Base-by-base conservation (phyloP, 164 flowering plant species). In the Pachysandra terminalis region DNA sequence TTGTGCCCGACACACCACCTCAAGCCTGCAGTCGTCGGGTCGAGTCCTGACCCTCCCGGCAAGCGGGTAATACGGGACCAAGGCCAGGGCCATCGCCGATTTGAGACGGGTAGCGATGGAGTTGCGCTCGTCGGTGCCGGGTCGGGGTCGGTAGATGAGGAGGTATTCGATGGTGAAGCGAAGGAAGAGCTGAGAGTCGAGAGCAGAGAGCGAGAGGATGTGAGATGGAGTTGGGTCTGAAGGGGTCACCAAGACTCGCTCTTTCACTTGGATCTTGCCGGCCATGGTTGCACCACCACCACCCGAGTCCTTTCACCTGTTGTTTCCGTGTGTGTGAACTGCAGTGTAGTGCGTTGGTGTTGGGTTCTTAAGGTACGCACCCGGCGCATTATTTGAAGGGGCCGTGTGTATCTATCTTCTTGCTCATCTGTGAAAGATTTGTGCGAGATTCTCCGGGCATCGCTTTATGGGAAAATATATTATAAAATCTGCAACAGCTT, bases 131-230 rank as follows among this genome's bases (percentile, higher is more conserved):
- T 35, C 77, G 0, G 51, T 21, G 3, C 66, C 74, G 9, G 74
- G 72, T 6, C 23, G 26, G 15, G 84, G 70, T 19, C 27, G 56
- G 78, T 81, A 90, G 56, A 88, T 71, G 16, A 88, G 65, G 51
- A 88, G 80, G 61, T 87, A 90, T 49, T 90, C 96, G 17, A 88
- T 77, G 61, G 88, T 81, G 81, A 86, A 90, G 17, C 96, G 89
- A 5, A 88, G 78, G 76, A 90, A 90, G 71, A 79, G 87, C 74
- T 90, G 92, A 35, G 96, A 90, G 55, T 90, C 96, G 14, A 90
- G 65, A 1, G 92, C 71, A 0, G 96, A 90, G 63, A 90, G 93
- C 0, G 66, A 10, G 45, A 90, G 89, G 15, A 74, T 60, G 1
- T 69, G 72, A 4, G 74, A 53, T 10, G 93, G 96, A n/a, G 96